Evolutionary conservation across 2,329 filamentous ascomycete species (phyloP).

Genomic region (Trichoderma sp.): DNA sequence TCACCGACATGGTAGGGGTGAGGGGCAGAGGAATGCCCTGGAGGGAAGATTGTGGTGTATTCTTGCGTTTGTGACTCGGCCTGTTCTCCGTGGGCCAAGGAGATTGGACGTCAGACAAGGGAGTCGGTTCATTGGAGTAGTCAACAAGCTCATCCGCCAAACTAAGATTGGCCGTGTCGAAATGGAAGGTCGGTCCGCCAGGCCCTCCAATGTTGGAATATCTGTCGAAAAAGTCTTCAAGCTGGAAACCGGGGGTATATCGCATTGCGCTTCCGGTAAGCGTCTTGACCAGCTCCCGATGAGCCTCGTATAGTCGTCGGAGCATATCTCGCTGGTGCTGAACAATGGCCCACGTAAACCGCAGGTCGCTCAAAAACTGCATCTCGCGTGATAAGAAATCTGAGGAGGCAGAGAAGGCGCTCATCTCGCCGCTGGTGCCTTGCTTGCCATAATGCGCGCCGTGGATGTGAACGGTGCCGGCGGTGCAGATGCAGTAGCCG

Average conservation of each 20-base stretch:
- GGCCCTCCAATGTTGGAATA: slow-evolving; percentile 64
- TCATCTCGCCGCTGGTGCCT: slow-evolving; percentile 55
- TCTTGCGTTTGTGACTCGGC: slow-evolving; percentile 56
- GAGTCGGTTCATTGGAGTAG: slow-evolving; percentile 60
- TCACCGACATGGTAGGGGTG: slow-evolving; percentile 37
- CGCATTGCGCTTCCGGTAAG: slow-evolving; percentile 67
- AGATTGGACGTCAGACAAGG: slow-evolving; percentile 53
- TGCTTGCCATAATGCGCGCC: slow-evolving; percentile 75
- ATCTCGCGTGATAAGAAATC: slow-evolving; percentile 79
- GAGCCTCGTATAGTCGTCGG: slow-evolving; percentile 76
- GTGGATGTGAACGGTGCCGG: slow-evolving; percentile 86
- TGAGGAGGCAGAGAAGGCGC: slow-evolving; percentile 63
- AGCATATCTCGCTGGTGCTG: slow-evolving; percentile 81
- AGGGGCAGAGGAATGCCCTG: slow-evolving; percentile 39
- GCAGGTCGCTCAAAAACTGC: slow-evolving; percentile 76
- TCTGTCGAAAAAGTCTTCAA: slow-evolving; percentile 86
- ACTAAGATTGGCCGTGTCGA: slow-evolving; percentile 75
- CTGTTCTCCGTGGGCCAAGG: slow-evolving; percentile 42
- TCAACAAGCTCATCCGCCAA: slow-evolving; percentile 70
- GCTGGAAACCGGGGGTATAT: slow-evolving; percentile 78
- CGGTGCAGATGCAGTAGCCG: slow-evolving; percentile 83
- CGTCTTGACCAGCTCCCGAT: slow-evolving; percentile 77
- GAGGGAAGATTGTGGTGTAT: slow-evolving; percentile 44
- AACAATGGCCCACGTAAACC: slow-evolving; percentile 75
- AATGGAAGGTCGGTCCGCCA: slow-evolving; percentile 63